These are phyloP conservation scores for Chalciporus sp. DNA, from an alignment of 1,284 basidiomycete genomes.

Conservation along the genomic window DNA sequence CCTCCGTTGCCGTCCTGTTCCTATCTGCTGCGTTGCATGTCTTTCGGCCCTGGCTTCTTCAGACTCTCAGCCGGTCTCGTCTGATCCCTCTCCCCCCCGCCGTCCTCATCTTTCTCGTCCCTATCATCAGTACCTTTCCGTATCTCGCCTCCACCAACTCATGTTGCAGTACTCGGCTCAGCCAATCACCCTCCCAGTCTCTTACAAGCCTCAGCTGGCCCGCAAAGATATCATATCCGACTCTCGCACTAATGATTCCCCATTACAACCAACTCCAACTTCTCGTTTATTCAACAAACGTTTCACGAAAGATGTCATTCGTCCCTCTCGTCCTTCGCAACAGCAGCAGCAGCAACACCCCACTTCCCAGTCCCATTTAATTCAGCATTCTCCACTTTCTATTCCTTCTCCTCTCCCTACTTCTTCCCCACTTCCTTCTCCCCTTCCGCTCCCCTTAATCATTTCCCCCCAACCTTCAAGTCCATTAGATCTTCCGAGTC, in stretches of 20 bases:
- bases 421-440: constrained; percentile 31
- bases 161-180: constrained; percentile 75
- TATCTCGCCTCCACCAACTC: constrained; percentile 35
- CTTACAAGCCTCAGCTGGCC: constrained; percentile 38
- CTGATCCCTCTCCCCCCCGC: constrained; percentile 39
- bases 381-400: constrained; percentile 19
- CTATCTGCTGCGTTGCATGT: constrained; percentile 46
- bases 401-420: constrained; percentile 25
- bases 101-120: constrained; percentile 29
- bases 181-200: constrained; percentile 47
- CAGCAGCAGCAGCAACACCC: constrained; percentile 1
- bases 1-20: constrained; percentile 15
- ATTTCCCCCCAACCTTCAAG: constrained; percentile 29
- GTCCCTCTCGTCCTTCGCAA: constrained; percentile 38
- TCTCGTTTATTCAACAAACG: constrained; percentile 40
- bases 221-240: constrained; percentile 41
- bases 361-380: constrained; percentile 9
- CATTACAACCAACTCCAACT: constrained; percentile 27
- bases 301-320: constrained; percentile 39
- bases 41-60: constrained; percentile 47
- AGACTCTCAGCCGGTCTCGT: constrained; percentile 61
- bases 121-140: constrained; percentile 24
- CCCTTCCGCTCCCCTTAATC: constrained; percentile 30
- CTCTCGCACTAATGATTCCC: constrained; percentile 49
- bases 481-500: constrained; percentile 28